A percentile compares a stretch with the other conserved stretches of the same genome.
These are phyloP conservation scores for Hypomyces rosellus DNA, from an alignment of 2,329 filamentous ascomycete genomes.

Conservation along the genomic window DNA sequence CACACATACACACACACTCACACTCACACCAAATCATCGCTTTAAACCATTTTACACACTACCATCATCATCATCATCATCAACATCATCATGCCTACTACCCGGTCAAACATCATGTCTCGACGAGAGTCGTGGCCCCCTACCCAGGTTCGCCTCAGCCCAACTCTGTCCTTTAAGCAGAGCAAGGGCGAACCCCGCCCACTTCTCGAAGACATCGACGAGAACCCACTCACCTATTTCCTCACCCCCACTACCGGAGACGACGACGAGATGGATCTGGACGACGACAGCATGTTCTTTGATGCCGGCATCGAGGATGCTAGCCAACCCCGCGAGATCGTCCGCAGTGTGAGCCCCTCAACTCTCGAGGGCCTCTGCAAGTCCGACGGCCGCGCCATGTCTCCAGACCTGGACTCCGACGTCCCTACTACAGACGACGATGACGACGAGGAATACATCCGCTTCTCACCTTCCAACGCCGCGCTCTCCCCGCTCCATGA, in stretches of 20 bases:
- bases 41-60: not conserved
- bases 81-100: slow-evolving; percentile 27
- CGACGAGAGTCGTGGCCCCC: slow-evolving; percentile 47
- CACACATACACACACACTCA: not conserved
- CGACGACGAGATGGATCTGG: slow-evolving; percentile 33
- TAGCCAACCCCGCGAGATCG: slow-evolving; percentile 36
- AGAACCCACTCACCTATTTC: slow-evolving; percentile 51
- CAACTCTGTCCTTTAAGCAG: slow-evolving; percentile 27
- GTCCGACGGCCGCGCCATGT: slow-evolving; percentile 26
- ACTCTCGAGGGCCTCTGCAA: slow-evolving; percentile 46
- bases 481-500: slow-evolving; percentile 38
- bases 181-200: slow-evolving; percentile 34
- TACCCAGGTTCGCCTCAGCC: slow-evolving; percentile 42
- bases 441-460: slow-evolving; percentile 46
- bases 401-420: slow-evolving; percentile 35
- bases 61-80: not conserved
- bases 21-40: not conserved
- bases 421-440: slow-evolving; percentile 40
- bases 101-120: slow-evolving; percentile 25
- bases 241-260: slow-evolving; percentile 43
- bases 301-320: slow-evolving; percentile 53
- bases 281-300: slow-evolving; percentile 43
- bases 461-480: slow-evolving; percentile 36
- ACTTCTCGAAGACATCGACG: slow-evolving; percentile 43
- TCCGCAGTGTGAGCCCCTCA: slow-evolving; percentile 52